Percentiles rank a stretch among this genome's conserved stretches.
phyloP scores from a whole-genome alignment of 148 eudicot species.

The Chenopodium quinoa region DNA sequence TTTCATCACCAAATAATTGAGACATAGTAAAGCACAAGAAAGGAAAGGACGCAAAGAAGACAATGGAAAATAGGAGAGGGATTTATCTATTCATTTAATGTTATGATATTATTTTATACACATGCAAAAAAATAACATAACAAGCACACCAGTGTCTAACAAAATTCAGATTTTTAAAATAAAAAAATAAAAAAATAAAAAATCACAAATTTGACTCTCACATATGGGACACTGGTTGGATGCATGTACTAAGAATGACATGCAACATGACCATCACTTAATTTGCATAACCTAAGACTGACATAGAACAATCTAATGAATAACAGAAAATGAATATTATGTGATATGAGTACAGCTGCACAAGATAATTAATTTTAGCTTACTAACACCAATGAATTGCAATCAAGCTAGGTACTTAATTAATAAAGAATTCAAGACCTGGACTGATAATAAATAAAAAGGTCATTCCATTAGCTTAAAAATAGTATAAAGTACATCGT shows the following conservation, averaged over 20 bases:
- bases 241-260: background rate
- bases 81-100: background rate
- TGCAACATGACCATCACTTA: background rate
- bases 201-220: background rate
- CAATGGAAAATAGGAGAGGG: background rate
- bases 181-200: background rate
- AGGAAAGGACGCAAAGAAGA: conserved; percentile 7
- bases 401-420: background rate
- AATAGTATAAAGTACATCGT: background rate
- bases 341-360: background rate
- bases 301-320: background rate
- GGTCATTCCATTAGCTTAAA: background rate
- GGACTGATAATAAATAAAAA: background rate
- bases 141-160: background rate
- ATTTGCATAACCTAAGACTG: background rate
- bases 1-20: conserved; percentile 39
- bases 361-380: background rate
- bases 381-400: background rate
- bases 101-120: background rate
- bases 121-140: background rate
- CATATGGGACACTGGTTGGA: background rate
- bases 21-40: conserved; percentile 35
- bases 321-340: background rate
- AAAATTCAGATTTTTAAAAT: background rate
- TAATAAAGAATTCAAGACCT: background rate